Conservation (phyloP, 148 eudicot genomes). For the Vaccinium macrocarpon region DNA sequence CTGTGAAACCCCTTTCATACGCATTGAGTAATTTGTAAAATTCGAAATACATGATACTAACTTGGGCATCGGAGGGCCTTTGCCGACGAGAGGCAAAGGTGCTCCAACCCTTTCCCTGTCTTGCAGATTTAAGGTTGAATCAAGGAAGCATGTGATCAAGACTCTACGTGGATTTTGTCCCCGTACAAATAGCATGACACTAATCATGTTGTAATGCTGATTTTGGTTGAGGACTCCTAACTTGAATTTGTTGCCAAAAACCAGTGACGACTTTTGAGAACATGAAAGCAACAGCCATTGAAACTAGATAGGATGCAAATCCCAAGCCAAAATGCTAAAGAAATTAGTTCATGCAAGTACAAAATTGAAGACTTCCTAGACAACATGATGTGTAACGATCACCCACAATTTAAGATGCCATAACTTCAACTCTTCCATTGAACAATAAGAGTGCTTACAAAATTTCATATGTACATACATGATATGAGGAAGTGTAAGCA, state of each 20-base stretch:
- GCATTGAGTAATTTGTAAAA: too few species aligned
- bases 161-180: too few species aligned
- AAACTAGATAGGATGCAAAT: background rate
- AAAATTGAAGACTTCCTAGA: background rate
- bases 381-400: background rate
- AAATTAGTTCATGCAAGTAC: background rate
- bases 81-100: too few species aligned
- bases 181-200: background rate
- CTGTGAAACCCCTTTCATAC: too few species aligned
- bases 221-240: background rate
- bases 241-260: background rate
- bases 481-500: background rate
- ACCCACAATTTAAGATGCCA: background rate
- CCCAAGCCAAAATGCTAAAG: background rate
- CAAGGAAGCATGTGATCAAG: too few species aligned
- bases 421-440: slow-evolving; percentile 1
- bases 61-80: too few species aligned
- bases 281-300: background rate
- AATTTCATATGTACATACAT: background rate
- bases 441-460: background rate
- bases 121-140: too few species aligned
- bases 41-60: too few species aligned
- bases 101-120: too few species aligned
- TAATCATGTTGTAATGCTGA: background rate
- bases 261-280: background rate